Evolutionary conservation across 768 basidiomycete species (phyloP).

Genomic region (Auricularia cornea): DNA sequence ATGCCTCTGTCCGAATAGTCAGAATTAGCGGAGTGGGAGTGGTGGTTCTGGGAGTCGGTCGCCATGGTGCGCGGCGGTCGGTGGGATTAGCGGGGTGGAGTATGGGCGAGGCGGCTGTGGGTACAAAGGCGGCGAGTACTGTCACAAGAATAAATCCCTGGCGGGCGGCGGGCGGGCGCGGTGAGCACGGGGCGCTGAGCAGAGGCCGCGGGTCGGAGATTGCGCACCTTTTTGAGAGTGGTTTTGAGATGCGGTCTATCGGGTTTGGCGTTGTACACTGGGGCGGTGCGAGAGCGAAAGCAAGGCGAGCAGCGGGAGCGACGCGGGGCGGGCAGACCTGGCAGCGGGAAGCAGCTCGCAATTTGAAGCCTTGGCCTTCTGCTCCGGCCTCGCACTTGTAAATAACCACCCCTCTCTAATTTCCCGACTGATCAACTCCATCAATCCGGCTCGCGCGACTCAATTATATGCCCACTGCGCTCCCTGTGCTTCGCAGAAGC

Average conservation of each 20-base stretch:
- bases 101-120: background rate
- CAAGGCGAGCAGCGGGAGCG: background rate
- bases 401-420: background rate
- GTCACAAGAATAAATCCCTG: background rate
- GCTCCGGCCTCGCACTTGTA: background rate
- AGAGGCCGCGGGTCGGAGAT: background rate
- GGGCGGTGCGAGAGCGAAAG: background rate
- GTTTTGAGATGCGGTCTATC: background rate
- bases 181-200: background rate
- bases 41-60: background rate
- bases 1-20: constrained; percentile 4
- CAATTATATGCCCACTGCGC: too few species aligned
- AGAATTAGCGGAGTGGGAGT: constrained; percentile 3
- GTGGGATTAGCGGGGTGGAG: background rate
- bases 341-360: background rate
- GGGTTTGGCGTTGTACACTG: background rate
- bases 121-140: background rate
- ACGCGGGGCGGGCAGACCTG: background rate
- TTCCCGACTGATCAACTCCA: background rate
- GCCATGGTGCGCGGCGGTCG: background rate
- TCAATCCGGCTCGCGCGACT: background rate
- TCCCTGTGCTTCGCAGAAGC: too few species aligned
- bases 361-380: background rate
- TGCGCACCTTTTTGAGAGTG: background rate
- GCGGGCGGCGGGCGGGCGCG: background rate